Percentiles rank a stretch among this genome's conserved stretches.
Evolutionary conservation across 768 basidiomycete genomes (phyloP).

Genomic region (Termitomyces eurrhizus): DNA sequence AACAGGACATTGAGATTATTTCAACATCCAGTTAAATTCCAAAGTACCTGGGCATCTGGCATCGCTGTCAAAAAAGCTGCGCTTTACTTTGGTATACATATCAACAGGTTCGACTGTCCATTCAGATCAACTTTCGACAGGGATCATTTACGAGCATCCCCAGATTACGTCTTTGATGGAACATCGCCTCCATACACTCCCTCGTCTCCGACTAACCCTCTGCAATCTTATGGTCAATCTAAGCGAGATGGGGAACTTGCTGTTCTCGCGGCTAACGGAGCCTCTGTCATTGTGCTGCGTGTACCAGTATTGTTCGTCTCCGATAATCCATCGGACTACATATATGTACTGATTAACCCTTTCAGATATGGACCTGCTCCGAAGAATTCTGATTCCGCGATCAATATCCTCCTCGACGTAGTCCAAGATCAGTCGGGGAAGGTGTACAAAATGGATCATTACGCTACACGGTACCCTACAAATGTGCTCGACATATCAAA

Average conservation of each 20-base stretch:
- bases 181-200: constrained; percentile 88
- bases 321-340: neutral
- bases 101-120: constrained; percentile 63
- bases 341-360: neutral
- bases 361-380: constrained; percentile 82
- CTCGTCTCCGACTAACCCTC: constrained; percentile 67
- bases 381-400: constrained; percentile 82
- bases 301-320: constrained; percentile 81
- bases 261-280: constrained; percentile 56
- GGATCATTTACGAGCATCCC: constrained; percentile 1
- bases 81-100: constrained; percentile 82
- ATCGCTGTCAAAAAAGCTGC: constrained; percentile 52
- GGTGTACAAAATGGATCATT: constrained; percentile 93
- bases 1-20: neutral
- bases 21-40: constrained; percentile 63
- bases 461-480: constrained; percentile 89
- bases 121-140: neutral
- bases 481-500: constrained; percentile 84
- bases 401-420: constrained; percentile 86
- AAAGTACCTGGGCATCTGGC: constrained; percentile 73
- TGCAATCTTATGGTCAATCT: constrained; percentile 84
- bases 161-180: constrained; percentile 96
- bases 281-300: constrained; percentile 67
- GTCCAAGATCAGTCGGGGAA: constrained; percentile 86
- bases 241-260: constrained; percentile 86